Evolutionary conservation across 768 basidiomycete species (phyloP).

Genomic region (Russula olivacea): DNA sequence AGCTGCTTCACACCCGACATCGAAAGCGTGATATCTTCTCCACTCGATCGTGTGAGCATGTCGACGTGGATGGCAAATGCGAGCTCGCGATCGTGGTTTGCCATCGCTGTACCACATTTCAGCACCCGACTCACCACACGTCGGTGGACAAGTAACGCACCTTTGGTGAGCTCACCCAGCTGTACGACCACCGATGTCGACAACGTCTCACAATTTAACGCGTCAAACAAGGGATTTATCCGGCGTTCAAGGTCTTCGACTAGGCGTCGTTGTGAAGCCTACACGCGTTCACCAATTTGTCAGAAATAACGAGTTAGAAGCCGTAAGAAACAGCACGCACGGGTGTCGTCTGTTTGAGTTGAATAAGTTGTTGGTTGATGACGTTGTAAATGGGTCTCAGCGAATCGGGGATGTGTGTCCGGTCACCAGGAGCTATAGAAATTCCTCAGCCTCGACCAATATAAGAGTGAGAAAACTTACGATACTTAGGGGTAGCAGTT

Average conservation of each 20-base stretch:
- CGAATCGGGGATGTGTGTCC: slow-evolving; percentile 81
- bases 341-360: slow-evolving; percentile 67
- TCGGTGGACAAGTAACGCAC: slow-evolving; percentile 38
- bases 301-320: not conserved
- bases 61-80: slow-evolving; percentile 84
- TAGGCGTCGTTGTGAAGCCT: slow-evolving; percentile 81
- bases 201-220: slow-evolving; percentile 84
- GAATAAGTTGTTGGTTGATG: slow-evolving; percentile 55
- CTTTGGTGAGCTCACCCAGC: slow-evolving; percentile 63
- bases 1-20: slow-evolving; percentile 90
- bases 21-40: slow-evolving; percentile 79
- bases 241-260: slow-evolving; percentile 84
- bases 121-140: not conserved
- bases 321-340: slow-evolving; percentile 41
- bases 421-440: slow-evolving; percentile 73
- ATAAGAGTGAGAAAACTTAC: slow-evolving; percentile 40
- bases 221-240: slow-evolving; percentile 81
- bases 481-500: slow-evolving; percentile 45
- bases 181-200: slow-evolving; percentile 66
- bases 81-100: slow-evolving; percentile 64
- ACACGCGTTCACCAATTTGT: slow-evolving; percentile 14
- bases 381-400: slow-evolving; percentile 60
- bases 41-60: slow-evolving; percentile 69
- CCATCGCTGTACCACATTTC: slow-evolving; percentile 57
- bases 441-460: slow-evolving; percentile 9